Evolutionary conservation across 2,329 filamentous ascomycete genomes (phyloP).

Genomic region (Colletotrichum paranaense): DNA sequence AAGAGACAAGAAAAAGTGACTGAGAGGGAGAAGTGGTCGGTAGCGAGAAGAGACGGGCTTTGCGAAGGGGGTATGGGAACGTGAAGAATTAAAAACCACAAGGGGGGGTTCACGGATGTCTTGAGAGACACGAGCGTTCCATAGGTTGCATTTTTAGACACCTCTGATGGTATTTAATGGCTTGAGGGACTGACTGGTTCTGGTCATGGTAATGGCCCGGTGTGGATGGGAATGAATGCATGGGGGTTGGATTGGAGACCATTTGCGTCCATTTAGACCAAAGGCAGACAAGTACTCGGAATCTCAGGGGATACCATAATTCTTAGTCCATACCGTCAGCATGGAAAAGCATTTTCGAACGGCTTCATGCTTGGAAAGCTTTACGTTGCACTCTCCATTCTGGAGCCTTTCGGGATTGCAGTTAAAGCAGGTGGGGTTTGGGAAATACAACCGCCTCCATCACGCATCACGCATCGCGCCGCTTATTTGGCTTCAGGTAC

Average conservation of each 20-base stretch:
- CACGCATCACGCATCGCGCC: neutral
- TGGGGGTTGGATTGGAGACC: neutral
- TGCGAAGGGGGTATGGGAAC: constrained; percentile 16
- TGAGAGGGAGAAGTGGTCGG: neutral
- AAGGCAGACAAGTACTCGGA: too few relatives aligned
- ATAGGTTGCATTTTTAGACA: constrained; percentile 26
- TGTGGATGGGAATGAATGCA: neutral
- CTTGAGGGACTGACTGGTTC: neutral
- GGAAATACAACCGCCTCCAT: constrained; percentile 1
- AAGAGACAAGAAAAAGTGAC: constrained; percentile 2
- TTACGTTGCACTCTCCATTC: neutral
- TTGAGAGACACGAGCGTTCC: constrained; percentile 21
- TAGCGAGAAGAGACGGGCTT: neutral
- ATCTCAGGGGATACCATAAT: too few relatives aligned
- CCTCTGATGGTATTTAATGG: neutral
- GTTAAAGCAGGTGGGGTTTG: constrained; percentile 25
- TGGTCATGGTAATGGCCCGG: neutral
- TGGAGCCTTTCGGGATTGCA: neutral
- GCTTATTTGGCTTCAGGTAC: neutral
- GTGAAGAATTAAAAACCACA: constrained; percentile 31
- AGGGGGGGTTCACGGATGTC: constrained; percentile 24
- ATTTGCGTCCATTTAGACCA: neutral
- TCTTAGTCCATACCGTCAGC: too few relatives aligned
- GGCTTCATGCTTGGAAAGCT: neutral
- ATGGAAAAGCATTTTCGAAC: neutral